A percentile compares a stretch with the other conserved stretches of the same genome.
These are phyloP conservation scores for Bolboschoenoplectus hybrid DNA, from an alignment of 202 grass and related monocot genomes.

Conservation along the genomic window DNA sequence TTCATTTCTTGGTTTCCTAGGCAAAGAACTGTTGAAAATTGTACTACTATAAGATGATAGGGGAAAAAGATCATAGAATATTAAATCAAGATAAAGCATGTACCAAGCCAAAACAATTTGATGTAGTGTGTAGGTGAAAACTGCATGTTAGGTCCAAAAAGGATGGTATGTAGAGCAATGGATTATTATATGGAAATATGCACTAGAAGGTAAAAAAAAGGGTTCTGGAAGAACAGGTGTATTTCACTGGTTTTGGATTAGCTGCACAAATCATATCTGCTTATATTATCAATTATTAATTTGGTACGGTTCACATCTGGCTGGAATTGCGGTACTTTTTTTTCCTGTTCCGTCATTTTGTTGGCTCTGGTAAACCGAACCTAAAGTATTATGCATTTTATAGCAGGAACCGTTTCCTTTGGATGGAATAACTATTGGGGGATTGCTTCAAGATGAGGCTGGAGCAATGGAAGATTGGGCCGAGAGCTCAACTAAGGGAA, in stretches of 20 bases:
- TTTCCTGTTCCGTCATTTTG: not conserved
- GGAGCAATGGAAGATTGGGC: constrained; percentile 32
- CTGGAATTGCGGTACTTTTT: not conserved
- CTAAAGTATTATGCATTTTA: constrained; percentile 18
- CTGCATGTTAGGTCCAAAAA: not conserved
- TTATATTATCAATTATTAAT: not conserved
- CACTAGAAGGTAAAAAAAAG: not conserved
- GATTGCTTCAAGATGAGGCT: constrained; percentile 47
- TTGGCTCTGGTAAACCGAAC: not conserved
- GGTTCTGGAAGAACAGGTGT: not conserved
- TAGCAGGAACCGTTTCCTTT: constrained; percentile 65
- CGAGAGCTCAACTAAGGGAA: constrained; percentile 46
- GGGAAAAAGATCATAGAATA: not conserved
- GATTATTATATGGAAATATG: not conserved
- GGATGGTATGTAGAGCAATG: not conserved
- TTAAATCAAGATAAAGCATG: not conserved
- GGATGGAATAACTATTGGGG: constrained; percentile 57
- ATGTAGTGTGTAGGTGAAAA: not conserved
- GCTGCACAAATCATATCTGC: not conserved
- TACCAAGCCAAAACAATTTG: not conserved
- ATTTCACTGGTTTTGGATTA: not conserved
- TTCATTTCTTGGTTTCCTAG: not conserved
- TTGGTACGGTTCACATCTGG: not conserved
- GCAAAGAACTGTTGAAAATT: not conserved
- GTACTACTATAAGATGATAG: not conserved